These are phyloP conservation scores for Psophocarpus tetragonolobus DNA, from an alignment of 306 rosid species.

Conservation along the genomic window DNA sequence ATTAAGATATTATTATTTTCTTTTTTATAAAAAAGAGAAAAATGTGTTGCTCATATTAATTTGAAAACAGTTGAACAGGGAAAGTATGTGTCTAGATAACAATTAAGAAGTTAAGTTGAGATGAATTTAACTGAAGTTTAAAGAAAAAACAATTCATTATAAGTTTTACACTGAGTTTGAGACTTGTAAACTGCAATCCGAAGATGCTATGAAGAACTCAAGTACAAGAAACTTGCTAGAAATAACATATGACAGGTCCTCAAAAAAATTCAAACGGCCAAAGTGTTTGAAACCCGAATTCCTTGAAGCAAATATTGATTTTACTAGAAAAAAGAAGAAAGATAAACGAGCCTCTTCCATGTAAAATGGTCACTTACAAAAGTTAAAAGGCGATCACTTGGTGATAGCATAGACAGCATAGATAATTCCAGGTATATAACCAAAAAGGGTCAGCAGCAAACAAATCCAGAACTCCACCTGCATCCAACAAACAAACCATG, in stretches of 20 bases:
- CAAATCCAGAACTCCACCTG: constrained; percentile 96
- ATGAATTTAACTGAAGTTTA: too few relatives aligned
- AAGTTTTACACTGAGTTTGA: too few relatives aligned
- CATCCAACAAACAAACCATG: neutral
- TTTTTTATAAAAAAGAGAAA: neutral
- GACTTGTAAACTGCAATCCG: too few relatives aligned
- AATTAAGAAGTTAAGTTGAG: too few relatives aligned
- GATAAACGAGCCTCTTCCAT: neutral
- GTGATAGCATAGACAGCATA: constrained; percentile 75
- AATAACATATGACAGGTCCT: neutral
- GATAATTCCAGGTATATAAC: constrained; percentile 80
- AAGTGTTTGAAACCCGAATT: neutral
- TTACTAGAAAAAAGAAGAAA: neutral
- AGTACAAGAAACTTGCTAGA: neutral
- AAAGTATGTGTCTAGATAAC: too few relatives aligned
- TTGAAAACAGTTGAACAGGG: neutral
- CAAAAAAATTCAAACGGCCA: neutral
- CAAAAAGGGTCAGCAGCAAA: constrained; percentile 63
- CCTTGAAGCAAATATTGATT: neutral
- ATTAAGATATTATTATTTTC: neutral
- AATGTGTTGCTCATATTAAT: neutral
- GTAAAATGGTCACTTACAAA: constrained; percentile 33
- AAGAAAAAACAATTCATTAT: too few relatives aligned
- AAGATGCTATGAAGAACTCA: neutral
- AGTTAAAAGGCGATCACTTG: constrained; percentile 43